Evolutionary conservation across 75 land plant species (phyloP).

Genomic region (Ceratopteris richardii): DNA sequence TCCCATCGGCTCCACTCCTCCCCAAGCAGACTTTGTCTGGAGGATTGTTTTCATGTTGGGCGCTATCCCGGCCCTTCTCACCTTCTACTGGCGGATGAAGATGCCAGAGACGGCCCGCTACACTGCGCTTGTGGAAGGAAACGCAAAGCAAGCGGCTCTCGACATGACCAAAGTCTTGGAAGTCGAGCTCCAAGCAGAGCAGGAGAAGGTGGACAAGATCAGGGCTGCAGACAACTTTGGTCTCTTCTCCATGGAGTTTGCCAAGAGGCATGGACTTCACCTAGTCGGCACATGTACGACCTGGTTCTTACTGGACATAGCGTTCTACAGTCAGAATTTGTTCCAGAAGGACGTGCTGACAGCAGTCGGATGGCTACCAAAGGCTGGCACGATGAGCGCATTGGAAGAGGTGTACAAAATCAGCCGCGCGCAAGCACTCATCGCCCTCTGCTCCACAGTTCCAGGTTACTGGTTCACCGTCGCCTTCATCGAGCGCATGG

Average conservation of each 20-base stretch:
- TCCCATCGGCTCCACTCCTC: no score
- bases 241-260: slow-evolving; percentile 11
- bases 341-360: no score
- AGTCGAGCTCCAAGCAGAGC: slow-evolving; percentile 34
- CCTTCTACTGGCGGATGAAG: no score
- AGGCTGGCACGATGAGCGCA: slow-evolving; percentile 19
- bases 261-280: slow-evolving; percentile 18
- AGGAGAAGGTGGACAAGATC: no score
- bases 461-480: slow-evolving; percentile 44
- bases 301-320: slow-evolving; percentile 8
- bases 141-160: slow-evolving; percentile 12
- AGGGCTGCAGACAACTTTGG: no score
- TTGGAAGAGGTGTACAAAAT: no score
- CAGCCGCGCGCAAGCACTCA: slow-evolving; percentile 21
- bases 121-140: slow-evolving; percentile 19
- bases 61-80: no score
- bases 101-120: slow-evolving; percentile 25
- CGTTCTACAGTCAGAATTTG: no score
- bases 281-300: slow-evolving; percentile 8
- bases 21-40: slow-evolving; percentile 12
- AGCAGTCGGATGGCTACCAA: slow-evolving; percentile 22
- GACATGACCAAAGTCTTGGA: slow-evolving; percentile 23
- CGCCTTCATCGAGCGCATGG: slow-evolving; percentile 15
- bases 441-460: slow-evolving; percentile 30
- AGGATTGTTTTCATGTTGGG: no score